Evolutionary conservation across 768 basidiomycete genomes (phyloP), one percentile per base, ranked within the genome.

Genomic region (Lactifluus subvellereus): DNA sequence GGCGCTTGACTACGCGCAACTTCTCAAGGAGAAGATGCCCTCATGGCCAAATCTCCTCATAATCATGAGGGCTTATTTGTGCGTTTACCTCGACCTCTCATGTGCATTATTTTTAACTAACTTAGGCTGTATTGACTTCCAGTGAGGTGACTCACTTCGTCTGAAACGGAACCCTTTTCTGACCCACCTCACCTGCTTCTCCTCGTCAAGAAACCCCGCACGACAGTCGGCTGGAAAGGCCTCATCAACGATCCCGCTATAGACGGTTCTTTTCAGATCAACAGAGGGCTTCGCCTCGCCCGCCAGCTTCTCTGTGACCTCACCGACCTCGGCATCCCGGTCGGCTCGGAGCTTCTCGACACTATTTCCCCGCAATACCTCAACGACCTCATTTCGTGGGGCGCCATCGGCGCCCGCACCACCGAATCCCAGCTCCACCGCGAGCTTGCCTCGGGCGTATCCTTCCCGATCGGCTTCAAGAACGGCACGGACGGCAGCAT

Each of bases 381-480:
- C 47, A 80, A 88, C 38, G 91, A 92, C 71, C 81, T 93, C 43
- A 84, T 86, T 65, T 89, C 88, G 58, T 96, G 94, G 94, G 94
- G 93, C 47, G 94, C 96, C 8, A 98, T 99, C 67, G 96, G 97
- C 30, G 97, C 97, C 1, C 83, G 97, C 57, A 98, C 97, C 1
- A 99, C 97, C 42, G 97, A 99, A 75, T 92, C 90, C 3, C 96
- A 98, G 75, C 85, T 99, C 8, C 97, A 98, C 72, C 87, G 97
- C 62, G 97, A 98, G 75, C 87, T 98, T 50, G 94, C 94, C 5
- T 94, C 90, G 4, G 96, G 95, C 71, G 88, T 91, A 30, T 97
- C 95, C 56, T 98, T 97, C 87, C 95, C 97, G 22, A 93, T 98
- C 67, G 92, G 94, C 9, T 99, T 99, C 86, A 99, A 99, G 77